Evolutionary conservation across 164 flowering plant species (phyloP).

Genomic region (Berberis thunbergii): DNA sequence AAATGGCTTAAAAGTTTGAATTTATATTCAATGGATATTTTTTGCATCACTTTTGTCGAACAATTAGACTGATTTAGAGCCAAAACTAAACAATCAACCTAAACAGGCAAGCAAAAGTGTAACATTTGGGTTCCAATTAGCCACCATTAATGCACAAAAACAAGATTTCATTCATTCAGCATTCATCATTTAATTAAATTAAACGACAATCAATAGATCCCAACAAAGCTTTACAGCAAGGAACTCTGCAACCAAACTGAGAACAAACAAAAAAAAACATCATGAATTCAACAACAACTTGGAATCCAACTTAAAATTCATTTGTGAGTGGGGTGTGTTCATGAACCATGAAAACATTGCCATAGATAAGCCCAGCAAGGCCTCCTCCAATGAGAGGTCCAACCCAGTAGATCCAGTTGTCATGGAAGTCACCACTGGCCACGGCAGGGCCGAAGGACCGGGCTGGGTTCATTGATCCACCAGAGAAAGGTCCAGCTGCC

Average conservation of each 20-base stretch:
- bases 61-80: no score
- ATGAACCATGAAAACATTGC: constrained; percentile 36
- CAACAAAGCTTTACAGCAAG: neutral
- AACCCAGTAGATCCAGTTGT: constrained; percentile 85
- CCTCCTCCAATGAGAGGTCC: constrained; percentile 87
- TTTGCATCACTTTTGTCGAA: no score
- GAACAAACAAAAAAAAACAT: neutral
- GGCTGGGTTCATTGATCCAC: constrained; percentile 98
- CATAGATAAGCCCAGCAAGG: constrained; percentile 66
- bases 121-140: no score
- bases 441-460: constrained; percentile 90
- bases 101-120: no score
- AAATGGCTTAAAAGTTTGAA: no score
- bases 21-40: no score
- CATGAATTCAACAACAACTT: neutral
- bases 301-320: constrained; percentile 20
- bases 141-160: no score
- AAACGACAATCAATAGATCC: no score
- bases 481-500: constrained; percentile 90
- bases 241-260: neutral
- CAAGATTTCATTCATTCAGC: no score
- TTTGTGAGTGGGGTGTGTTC: constrained; percentile 29
- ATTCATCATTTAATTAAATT: no score
- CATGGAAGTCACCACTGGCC: constrained; percentile 58
- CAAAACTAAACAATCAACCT: no score